A percentile compares a stretch with the other conserved stretches of the same genome.
phyloP scores from a whole-genome alignment of 1,139 yeast genomes.

The Yamadazyma spencermartinsiae region DNA sequence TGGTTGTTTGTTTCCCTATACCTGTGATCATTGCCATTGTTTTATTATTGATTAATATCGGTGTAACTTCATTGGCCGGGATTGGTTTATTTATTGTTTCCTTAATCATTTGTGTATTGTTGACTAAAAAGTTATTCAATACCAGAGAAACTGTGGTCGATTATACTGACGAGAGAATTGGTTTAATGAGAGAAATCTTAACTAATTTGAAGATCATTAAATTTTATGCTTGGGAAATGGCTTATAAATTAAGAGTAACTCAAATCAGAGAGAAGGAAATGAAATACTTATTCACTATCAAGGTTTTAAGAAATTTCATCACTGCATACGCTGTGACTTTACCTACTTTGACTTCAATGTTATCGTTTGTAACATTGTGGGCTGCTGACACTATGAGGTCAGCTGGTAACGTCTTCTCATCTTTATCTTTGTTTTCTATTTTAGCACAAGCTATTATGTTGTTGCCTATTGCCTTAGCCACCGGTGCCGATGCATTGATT shows the following conservation, averaged over 20 bases:
- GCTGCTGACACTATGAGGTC: slow-evolving; percentile 34
- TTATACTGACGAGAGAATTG: slow-evolving; percentile 43
- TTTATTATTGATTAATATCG: slow-evolving; percentile 36
- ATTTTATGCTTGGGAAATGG: slow-evolving; percentile 51
- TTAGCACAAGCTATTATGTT: slow-evolving; percentile 53
- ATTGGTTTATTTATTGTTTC: slow-evolving; percentile 45
- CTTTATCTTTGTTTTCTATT: slow-evolving; percentile 52
- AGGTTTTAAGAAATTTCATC: slow-evolving; percentile 44
- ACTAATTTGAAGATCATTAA: slow-evolving; percentile 45
- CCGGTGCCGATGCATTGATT: slow-evolving; percentile 55
- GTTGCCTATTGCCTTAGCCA: slow-evolving; percentile 54
- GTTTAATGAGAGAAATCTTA: slow-evolving; percentile 46
- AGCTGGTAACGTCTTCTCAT: slow-evolving; percentile 50
- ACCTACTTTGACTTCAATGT: slow-evolving; percentile 42
- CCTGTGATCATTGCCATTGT: slow-evolving; percentile 44
- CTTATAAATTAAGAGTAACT: slow-evolving; percentile 39
- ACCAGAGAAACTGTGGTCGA: slow-evolving; percentile 42
- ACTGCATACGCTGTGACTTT: slow-evolving; percentile 49
- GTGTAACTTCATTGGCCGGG: slow-evolving; percentile 44
- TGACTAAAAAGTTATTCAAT: slow-evolving; percentile 36
- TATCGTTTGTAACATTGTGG: slow-evolving; percentile 48
- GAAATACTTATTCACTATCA: slow-evolving; percentile 43
- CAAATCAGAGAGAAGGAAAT: slow-evolving; percentile 40
- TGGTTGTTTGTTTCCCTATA: slow-evolving; percentile 45
- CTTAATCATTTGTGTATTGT: slow-evolving; percentile 36